phyloP scores from a whole-genome alignment of 140 eudicot species.

The Stevia rebaudiana region DNA sequence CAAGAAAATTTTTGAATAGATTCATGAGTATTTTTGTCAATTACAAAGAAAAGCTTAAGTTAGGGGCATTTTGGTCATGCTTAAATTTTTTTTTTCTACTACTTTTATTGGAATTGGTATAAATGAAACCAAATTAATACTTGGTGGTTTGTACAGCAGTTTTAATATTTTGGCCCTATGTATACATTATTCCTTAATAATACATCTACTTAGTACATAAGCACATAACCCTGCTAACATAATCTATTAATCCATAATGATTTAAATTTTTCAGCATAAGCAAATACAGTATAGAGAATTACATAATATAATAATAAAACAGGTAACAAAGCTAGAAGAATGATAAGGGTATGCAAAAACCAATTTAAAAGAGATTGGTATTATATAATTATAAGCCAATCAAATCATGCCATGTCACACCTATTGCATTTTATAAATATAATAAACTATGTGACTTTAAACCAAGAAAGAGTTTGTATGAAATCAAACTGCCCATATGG shows the following conservation, averaged over 20 bases:
- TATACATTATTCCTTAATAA: neutral
- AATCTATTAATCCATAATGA: neutral
- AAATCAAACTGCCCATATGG: constrained; percentile 23
- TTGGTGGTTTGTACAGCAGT: neutral
- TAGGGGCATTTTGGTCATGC: neutral
- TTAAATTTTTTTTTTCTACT: no score
- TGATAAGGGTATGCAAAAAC: neutral
- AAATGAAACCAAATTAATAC: neutral
- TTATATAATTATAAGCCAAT: neutral
- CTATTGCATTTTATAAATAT: neutral
- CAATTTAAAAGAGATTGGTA: neutral
- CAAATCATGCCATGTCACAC: constrained; percentile 8
- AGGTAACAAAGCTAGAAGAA: constrained; percentile 11
- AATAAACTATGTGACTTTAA: neutral
- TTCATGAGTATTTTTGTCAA: neutral
- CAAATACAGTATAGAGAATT: neutral
- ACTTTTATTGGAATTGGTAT: neutral
- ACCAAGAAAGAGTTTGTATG: constrained; percentile 3
- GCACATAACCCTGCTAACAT: neutral
- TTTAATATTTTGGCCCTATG: neutral
- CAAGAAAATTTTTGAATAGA: neutral
- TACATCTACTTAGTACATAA: neutral
- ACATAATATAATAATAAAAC: neutral
- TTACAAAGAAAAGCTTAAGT: neutral
- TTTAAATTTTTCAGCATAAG: neutral